Evolutionary conservation across 345 rosid genomes (phyloP), one percentile per base, ranked within the genome.

Genomic region (Gossypium longicalyx): DNA sequence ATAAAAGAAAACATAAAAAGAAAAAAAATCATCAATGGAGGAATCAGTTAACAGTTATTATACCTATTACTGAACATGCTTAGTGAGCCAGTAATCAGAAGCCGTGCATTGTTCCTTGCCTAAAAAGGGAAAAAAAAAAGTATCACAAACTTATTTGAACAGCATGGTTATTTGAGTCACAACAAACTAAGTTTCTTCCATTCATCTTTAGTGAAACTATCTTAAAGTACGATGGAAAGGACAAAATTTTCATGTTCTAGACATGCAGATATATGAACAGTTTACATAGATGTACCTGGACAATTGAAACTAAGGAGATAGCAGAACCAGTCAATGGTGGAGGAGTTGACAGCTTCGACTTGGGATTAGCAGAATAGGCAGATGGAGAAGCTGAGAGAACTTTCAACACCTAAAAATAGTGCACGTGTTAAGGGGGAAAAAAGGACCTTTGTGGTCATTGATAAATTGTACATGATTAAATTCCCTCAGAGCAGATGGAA

Each of bases 61-160:
- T 25, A 88, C 91, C 87, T 82, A 77, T 90, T 80, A 67, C 92
- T 83, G 74, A 90, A 82, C 86, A 90, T 77, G 72, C 83, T 84
- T 69, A 90, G 79, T 17, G 91, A 90, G 67, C 93, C 93, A 6
- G 89, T 47, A 23, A 90, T 83, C 86, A 86, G 77, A 74, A 87
- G 75, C 41, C 93, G 83, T n/a, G 93, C 95, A 79, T 88, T 90
- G 83, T 90, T 90, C 80, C 91, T 85, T 7, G 95, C 95, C 95
- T 75, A 77, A 48, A 22, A 19, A 27, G 7, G 60, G 23, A 1
- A 20, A 72, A 13, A 57, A 34, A 19, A 15, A 69, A 16, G 17
- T 16, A 9, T 3, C 7, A 11, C 2, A 3, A 66, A 66, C 53
- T 44, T 67, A 45, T 20, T 67, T 45, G 70, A 45, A 67, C 34